Evolutionary conservation across 129 eudicot species (phyloP), one percentile per base, ranked within the genome.

Genomic region (Deinandra increscens): DNA sequence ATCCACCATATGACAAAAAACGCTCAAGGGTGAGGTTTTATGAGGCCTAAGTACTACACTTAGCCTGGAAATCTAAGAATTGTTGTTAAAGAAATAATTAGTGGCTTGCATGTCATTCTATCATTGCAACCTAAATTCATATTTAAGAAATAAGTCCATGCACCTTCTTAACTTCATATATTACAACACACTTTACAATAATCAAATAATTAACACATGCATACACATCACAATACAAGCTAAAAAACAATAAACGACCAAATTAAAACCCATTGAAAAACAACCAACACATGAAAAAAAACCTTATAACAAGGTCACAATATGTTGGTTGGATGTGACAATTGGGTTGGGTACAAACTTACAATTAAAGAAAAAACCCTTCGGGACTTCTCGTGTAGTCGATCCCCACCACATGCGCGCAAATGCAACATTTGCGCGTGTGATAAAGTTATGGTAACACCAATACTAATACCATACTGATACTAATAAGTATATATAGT

Each of bases 291-390:
- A 0, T 0, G 7, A 13, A 67, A 75, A 75, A 75, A 76, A 51
- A 64, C 45, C 76, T 53, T 39, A 63, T 2, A 23, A 69, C 26
- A 9, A 42, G 71, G 81, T 77, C 49, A 70, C 29, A 59, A 61
- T 61, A 77, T 60, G 66, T 34, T 62, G 71, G 76, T 69, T 77
- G 81, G 75, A 77, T 60, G 54, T 61, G 59, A 17, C 20, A 8
- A n/a, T n/a, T n/a, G 66, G 71, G 56, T 62, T 12, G 2, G 55
- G 62, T 58, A 46, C 70, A 69, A 36, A 51, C 71, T 62, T 50
- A 69, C 41, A 6, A 12, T 26, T 5, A 11, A 55, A 29, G 41
- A 58, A 26, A 14, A 13, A 50, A 58, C 41, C 39, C 29, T 58
- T 29, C 19, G 9, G 37, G 64, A 58, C 64, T 4, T 12, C 19